phyloP scores from a whole-genome alignment of 306 rosid genomes.

The Rosa persica region DNA sequence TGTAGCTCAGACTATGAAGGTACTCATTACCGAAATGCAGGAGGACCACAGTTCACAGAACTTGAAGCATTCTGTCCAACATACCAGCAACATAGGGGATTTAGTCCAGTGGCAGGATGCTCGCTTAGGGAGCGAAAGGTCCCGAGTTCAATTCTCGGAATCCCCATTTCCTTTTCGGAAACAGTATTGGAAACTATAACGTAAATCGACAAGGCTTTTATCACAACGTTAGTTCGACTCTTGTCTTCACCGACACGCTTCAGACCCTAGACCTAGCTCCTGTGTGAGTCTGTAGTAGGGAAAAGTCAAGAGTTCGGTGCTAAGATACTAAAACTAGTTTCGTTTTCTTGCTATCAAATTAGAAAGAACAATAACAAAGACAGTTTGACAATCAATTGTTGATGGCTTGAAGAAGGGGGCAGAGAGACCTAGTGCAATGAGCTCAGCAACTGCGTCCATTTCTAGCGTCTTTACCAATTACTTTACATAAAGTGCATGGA shows the following conservation, averaged over 20 bases:
- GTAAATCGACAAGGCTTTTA: neutral
- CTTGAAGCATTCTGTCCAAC: neutral
- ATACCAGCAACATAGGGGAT: neutral
- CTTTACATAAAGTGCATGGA: slow-evolving; percentile 48
- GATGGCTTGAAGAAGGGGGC: slow-evolving; percentile 27
- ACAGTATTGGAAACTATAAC: neutral
- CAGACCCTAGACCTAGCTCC: neutral
- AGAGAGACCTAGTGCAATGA: slow-evolving; percentile 24
- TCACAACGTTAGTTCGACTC: neutral
- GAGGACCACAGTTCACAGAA: slow-evolving; percentile 3
- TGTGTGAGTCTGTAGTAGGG: neutral
- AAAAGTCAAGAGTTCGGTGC: neutral
- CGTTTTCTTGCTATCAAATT: slow-evolving; percentile 34
- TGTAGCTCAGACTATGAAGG: neutral
- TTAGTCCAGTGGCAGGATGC: slow-evolving; percentile 42
- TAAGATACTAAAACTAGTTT: neutral
- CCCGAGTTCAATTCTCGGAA: slow-evolving; percentile 41
- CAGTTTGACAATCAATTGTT: slow-evolving; percentile 38
- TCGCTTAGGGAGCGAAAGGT: slow-evolving; percentile 41
- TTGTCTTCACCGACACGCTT: neutral
- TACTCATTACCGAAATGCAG: neutral
- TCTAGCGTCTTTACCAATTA: slow-evolving; percentile 25
- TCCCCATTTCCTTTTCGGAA: slow-evolving; percentile 16
- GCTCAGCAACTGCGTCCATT: slow-evolving; percentile 41
- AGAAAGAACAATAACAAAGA: slow-evolving; percentile 17